A percentile compares a stretch with the other conserved stretches of the same genome.
These are phyloP conservation scores for Raphanus raphanistrum DNA, from an alignment of 345 rosid genomes.

Conservation along the genomic window DNA sequence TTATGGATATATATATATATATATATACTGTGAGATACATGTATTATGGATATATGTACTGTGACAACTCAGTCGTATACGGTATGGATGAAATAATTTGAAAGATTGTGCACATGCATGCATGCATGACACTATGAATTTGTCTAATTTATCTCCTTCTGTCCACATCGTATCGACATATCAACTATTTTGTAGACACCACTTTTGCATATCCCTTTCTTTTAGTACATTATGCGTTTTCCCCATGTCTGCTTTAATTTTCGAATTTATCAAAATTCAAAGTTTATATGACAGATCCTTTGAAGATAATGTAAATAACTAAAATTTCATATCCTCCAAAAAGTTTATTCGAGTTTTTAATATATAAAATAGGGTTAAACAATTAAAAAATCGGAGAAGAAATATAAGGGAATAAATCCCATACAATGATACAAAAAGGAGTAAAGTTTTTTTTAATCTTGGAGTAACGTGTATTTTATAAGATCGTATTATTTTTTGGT, in stretches of 20 bases:
- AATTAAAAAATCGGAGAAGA: neutral
- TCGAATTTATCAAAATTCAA: neutral
- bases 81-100: conserved; percentile 18
- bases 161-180: conserved; percentile 34
- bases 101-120: conserved; percentile 38
- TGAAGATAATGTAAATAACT: conserved; percentile 9
- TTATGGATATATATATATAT: neutral
- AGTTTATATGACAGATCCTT: neutral
- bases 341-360: conserved; percentile 6
- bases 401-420: neutral
- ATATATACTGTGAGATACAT: neutral
- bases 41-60: neutral
- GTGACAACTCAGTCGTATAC: conserved; percentile 16
- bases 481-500: neutral
- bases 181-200: conserved; percentile 18
- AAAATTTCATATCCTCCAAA: neutral
- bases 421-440: neutral
- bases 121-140: conserved; percentile 34
- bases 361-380: neutral
- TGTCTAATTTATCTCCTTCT: conserved; percentile 27
- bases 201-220: conserved; percentile 5
- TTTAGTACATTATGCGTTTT: conserved; percentile 14
- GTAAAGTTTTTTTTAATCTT: neutral
- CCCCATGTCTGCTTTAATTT: conserved; percentile 28
- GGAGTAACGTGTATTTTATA: neutral